Percentiles rank a stretch among this genome's conserved stretches.
These are phyloP conservation scores for Boechera divaricarpa DNA, from an alignment of 345 rosid genomes.

Conservation along the genomic window DNA sequence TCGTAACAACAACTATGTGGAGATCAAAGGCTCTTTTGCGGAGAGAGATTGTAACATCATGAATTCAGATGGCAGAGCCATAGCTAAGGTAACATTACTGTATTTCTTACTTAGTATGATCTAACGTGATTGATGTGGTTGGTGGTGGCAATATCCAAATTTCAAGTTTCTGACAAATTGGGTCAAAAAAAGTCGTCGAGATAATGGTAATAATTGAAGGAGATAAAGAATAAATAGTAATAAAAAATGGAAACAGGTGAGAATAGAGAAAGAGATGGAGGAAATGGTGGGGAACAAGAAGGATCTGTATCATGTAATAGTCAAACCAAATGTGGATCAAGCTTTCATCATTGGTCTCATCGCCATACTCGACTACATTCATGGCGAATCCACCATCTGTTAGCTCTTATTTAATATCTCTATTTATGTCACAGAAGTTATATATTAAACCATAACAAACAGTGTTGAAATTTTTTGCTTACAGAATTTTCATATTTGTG, in stretches of 20 bases:
- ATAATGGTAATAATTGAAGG: slow-evolving; percentile 12
- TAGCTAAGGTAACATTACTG: slow-evolving; percentile 61
- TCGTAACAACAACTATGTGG: slow-evolving; percentile 49
- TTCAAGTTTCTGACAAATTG: slow-evolving; percentile 5
- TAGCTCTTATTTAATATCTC: not conserved
- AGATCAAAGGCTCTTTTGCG: slow-evolving; percentile 65
- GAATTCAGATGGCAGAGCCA: slow-evolving; percentile 54
- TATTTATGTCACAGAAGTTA: not conserved
- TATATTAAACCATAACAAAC: not conserved
- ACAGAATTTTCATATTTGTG: too few relatives aligned
- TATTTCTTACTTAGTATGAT: not conserved
- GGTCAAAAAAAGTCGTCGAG: not conserved
- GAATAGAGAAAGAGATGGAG: slow-evolving; percentile 55
- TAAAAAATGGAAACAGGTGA: slow-evolving; percentile 50
- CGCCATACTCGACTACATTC: slow-evolving; percentile 68
- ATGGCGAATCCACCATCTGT: slow-evolving; percentile 79
- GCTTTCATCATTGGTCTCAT: slow-evolving; percentile 72
- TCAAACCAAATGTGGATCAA: slow-evolving; percentile 65
- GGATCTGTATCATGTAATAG: slow-evolving; percentile 65
- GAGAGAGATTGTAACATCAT: slow-evolving; percentile 61
- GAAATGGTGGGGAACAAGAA: slow-evolving; percentile 54
- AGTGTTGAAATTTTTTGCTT: too few relatives aligned
- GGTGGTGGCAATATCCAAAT: slow-evolving; percentile 1
- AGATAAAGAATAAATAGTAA: not conserved
- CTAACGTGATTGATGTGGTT: not conserved